Percentiles rank a stretch among this genome's conserved stretches.
phyloP scores from a whole-genome alignment of 129 eudicot species.

The Centaurea solstitialis region DNA sequence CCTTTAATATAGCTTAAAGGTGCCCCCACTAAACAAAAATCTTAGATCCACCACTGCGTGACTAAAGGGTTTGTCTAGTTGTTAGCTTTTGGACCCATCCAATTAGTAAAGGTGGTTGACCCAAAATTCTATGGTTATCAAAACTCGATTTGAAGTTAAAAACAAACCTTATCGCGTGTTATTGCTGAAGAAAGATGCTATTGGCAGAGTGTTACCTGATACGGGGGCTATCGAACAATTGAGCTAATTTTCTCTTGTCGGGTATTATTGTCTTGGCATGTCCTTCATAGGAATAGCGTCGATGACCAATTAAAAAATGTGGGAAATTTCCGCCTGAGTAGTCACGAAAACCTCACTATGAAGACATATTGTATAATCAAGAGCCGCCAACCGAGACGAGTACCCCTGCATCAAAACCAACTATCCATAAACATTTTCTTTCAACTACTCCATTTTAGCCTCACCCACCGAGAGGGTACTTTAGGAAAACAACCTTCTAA shows the following conservation, averaged over 20 bases:
- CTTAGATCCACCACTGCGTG: no score
- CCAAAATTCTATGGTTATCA: no score
- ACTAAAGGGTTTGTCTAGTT: no score
- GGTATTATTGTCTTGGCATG: constrained; percentile 90
- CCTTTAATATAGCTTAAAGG: no score
- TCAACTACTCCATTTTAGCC: neutral
- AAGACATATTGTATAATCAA: constrained; percentile 96
- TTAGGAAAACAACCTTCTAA: neutral
- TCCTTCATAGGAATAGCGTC: constrained; percentile 89
- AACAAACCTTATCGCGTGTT: neutral
- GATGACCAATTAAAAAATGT: constrained; percentile 91
- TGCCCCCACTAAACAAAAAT: no score
- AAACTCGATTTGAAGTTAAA: no score
- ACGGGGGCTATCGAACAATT: constrained; percentile 74
- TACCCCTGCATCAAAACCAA: constrained; percentile 63
- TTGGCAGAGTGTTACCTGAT: constrained; percentile 53
- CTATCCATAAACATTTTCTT: neutral
- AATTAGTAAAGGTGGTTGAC: no score
- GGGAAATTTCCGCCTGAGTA: constrained; percentile 97
- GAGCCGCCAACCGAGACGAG: constrained; percentile 96
- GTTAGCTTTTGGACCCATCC: no score
- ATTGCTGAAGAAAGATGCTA: neutral
- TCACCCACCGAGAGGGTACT: neutral
- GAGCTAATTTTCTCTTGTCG: constrained; percentile 89
- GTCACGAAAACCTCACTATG: constrained; percentile 93